Conservation (phyloP, 257 asterid species). For the Handroanthus guayacan region DNA sequence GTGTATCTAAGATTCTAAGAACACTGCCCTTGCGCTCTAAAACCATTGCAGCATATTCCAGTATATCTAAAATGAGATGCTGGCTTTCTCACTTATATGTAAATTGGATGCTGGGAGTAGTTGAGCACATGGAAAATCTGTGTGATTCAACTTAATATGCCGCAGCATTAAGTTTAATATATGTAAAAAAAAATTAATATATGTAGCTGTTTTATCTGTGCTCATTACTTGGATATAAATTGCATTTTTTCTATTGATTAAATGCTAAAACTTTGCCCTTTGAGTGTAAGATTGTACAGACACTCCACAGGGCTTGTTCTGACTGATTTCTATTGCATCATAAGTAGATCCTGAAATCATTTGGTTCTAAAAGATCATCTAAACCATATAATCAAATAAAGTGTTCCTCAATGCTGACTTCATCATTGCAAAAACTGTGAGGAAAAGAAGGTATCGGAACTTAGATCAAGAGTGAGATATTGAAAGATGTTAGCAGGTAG, state of each 20-base stretch:
- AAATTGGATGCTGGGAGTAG: slow-evolving; percentile 23
- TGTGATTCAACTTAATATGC: slow-evolving; percentile 10
- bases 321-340: slow-evolving; percentile 18
- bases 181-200: too few species aligned
- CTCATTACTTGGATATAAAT: not conserved
- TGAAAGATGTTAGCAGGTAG: slow-evolving; percentile 35
- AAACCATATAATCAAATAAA: slow-evolving; percentile 17
- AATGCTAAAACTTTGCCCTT: not conserved
- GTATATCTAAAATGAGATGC: slow-evolving; percentile 3
- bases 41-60: not conserved
- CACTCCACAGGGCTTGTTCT: slow-evolving; percentile 13
- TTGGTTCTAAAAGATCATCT: slow-evolving; percentile 30
- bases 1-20: not conserved
- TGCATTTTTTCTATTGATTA: slow-evolving; percentile 14
- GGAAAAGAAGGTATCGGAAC: slow-evolving; percentile 17
- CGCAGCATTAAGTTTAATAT: not conserved
- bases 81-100: slow-evolving; percentile 9
- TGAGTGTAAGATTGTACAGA: slow-evolving; percentile 24
- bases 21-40: not conserved
- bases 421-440: slow-evolving; percentile 3
- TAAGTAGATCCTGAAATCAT: slow-evolving; percentile 25
- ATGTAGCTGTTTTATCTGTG: not conserved
- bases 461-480: slow-evolving; percentile 18
- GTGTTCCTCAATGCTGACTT: slow-evolving; percentile 26
- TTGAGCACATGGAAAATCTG: not conserved